These are phyloP conservation scores for Prillingera fragicola DNA, from an alignment of 1,284 basidiomycete species.

Conservation along the genomic window DNA sequence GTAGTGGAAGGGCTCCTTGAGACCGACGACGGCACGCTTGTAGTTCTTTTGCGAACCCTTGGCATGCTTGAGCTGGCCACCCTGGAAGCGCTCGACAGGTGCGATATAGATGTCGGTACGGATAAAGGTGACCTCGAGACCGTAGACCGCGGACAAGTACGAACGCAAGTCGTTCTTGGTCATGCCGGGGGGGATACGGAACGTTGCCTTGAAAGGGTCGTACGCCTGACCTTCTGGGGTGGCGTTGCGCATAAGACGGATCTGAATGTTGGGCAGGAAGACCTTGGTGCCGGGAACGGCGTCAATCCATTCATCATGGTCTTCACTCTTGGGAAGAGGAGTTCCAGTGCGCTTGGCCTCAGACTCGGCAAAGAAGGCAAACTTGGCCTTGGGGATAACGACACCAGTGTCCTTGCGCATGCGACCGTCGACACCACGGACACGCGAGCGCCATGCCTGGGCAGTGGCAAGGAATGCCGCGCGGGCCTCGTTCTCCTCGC, in stretches of 20 bases:
- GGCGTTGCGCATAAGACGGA: slow-evolving; percentile 77
- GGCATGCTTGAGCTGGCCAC: slow-evolving; percentile 27
- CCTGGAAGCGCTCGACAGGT: slow-evolving; percentile 49
- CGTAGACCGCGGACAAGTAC: slow-evolving; percentile 77
- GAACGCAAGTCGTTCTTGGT: slow-evolving; percentile 88
- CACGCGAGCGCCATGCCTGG: slow-evolving; percentile 33
- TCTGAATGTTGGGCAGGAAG: slow-evolving; percentile 81
- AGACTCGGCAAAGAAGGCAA: slow-evolving; percentile 2
- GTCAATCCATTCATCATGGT: slow-evolving; percentile 7
- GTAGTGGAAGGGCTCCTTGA: slow-evolving; percentile 86
- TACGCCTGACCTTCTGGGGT: slow-evolving; percentile 72
- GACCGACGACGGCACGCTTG: slow-evolving; percentile 81
- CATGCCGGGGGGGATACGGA: slow-evolving; percentile 72
- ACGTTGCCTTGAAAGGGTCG: slow-evolving; percentile 91
- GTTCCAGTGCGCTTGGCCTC: background rate
- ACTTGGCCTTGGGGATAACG: background rate
- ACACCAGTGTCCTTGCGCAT: background rate
- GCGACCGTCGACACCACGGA: slow-evolving; percentile 30
- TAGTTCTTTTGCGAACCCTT: slow-evolving; percentile 55
- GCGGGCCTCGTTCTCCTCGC: slow-evolving; percentile 32
- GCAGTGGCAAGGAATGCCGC: slow-evolving; percentile 33
- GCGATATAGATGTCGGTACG: slow-evolving; percentile 83
- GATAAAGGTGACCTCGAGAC: slow-evolving; percentile 83
- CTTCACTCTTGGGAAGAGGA: background rate
- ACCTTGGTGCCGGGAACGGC: slow-evolving; percentile 69